Base-by-base conservation (phyloP, 2,329 filamentous ascomycete species). In the Endoconidiophora laricicola region DNA sequence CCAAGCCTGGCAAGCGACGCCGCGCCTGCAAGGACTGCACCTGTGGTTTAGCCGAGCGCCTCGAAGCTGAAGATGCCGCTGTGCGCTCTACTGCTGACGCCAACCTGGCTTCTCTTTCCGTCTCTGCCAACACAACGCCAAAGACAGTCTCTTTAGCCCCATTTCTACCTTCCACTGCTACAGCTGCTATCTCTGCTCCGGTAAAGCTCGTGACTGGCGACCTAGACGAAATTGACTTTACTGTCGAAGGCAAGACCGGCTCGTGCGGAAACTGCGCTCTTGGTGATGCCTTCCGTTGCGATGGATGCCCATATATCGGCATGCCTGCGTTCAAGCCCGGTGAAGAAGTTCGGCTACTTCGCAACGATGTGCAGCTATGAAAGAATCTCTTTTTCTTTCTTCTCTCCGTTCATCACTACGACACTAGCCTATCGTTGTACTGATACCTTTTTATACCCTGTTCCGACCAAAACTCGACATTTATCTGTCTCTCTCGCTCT, bases 11-110 rank as follows among this genome's bases (percentile, higher is more conserved):
- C 52, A 94, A 94, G 70, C 81, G 90, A 58, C 82, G 90, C 50
- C 81, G 88, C 55, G 87, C 91, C 52, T 98, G 91, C 73, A 96
- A 98, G 68, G 91, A 98, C 69, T 98, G 91, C 70, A 90, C 85
- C 6, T 98, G 91, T 62, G 91, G 91, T 46, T 78, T 98, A 23
- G 86, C 88, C 22, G 78, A 91, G 63, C 79, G 82, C 54, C 67
- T 96, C 46, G 83, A 86, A 58, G 81, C 81, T n/a, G 86, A 96
- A 69, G 91, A 96, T 64, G 71, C 70, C 41, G 73, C 78, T 59
- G 74, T 86, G 51, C 71, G 86, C 44, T 76, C 79, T 60, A 71
- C 79, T n/a, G 71, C 86, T 52, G 62, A 68, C 51, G 61, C 61
- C 49, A 83, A 83, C 63, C 73, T 95, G 44, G 76, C 74, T 46